Evolutionary conservation across 163 green algal genomes (phyloP).

Genomic region (Chloromonas sp.): DNA sequence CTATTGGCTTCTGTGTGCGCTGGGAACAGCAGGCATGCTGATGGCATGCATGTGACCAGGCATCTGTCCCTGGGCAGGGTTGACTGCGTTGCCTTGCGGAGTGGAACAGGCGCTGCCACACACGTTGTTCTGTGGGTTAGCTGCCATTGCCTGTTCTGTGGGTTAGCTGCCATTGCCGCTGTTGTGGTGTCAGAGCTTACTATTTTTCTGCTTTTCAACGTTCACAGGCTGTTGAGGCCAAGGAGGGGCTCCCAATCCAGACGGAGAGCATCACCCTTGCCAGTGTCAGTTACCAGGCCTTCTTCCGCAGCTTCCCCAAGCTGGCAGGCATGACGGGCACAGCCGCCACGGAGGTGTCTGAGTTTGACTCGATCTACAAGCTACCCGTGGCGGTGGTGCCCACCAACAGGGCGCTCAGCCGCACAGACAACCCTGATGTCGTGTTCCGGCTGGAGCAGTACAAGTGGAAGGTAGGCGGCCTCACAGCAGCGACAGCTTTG

Average conservation of each 20-base stretch:
- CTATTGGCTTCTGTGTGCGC: no score
- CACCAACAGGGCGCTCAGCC: constrained; percentile 67
- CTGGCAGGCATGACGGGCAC: constrained; percentile 94
- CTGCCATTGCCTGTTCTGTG: no score
- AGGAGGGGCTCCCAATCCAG: constrained; percentile 89
- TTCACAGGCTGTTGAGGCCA: constrained; percentile 89
- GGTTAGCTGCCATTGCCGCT: no score
- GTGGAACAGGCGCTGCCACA: no score
- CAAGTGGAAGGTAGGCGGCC: constrained; percentile 62
- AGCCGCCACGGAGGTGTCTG: constrained; percentile 79
- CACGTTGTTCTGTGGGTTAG: no score
- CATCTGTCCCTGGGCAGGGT: no score
- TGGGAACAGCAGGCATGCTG: no score
- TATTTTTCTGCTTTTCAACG: no score
- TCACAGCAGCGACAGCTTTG: background rate
- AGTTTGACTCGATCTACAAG: constrained; percentile 94
- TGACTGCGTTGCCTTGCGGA: no score
- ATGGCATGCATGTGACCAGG: no score
- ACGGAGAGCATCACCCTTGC: constrained; percentile 94
- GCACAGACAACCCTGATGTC: constrained; percentile 87
- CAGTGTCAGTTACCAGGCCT: constrained; percentile 92
- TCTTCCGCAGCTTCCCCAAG: constrained; percentile 75
- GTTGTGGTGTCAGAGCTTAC: no score
- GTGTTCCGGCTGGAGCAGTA: constrained; percentile 77
- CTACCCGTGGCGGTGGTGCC: constrained; percentile 85